A percentile compares a stretch with the other conserved stretches of the same genome.
These are phyloP conservation scores for Nemania sp. DNA, from an alignment of 2,329 filamentous ascomycete genomes.

Conservation along the genomic window DNA sequence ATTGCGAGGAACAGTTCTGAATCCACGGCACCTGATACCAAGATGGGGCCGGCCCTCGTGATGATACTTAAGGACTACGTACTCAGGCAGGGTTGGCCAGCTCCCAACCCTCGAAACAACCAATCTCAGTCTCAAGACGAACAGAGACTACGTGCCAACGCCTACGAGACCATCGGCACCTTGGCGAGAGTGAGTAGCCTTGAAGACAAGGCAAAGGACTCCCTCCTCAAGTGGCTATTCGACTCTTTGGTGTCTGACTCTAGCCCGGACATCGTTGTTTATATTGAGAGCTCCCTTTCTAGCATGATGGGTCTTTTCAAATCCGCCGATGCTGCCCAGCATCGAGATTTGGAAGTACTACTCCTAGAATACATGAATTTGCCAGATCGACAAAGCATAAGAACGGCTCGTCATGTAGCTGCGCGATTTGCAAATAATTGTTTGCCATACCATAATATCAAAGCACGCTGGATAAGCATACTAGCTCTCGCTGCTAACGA, in stretches of 20 bases:
- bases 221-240: conserved; percentile 76
- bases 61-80: conserved; percentile 73
- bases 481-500: conserved; percentile 76
- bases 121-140: conserved; percentile 58
- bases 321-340: conserved; percentile 37
- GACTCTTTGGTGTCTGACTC: conserved; percentile 80
- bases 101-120: conserved; percentile 53
- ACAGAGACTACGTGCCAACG: conserved; percentile 72
- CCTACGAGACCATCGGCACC: conserved; percentile 89
- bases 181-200: conserved; percentile 69
- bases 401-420: conserved; percentile 79
- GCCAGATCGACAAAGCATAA: conserved; percentile 56
- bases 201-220: conserved; percentile 56
- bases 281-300: conserved; percentile 86
- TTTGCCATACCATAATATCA: conserved; percentile 76
- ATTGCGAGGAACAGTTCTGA: conserved; percentile 73
- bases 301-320: conserved; percentile 63
- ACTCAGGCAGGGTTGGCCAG: conserved; percentile 81
- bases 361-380: conserved; percentile 71
- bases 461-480: conserved; percentile 86
- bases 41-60: conserved; percentile 71
- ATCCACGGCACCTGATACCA: conserved; percentile 58
- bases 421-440: conserved; percentile 91
- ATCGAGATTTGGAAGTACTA: conserved; percentile 52
- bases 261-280: conserved; percentile 75